Evolutionary conservation across 257 asterid genomes (phyloP), one percentile per base, ranked within the genome.

Genomic region (Paraleonurus japonicus): DNA sequence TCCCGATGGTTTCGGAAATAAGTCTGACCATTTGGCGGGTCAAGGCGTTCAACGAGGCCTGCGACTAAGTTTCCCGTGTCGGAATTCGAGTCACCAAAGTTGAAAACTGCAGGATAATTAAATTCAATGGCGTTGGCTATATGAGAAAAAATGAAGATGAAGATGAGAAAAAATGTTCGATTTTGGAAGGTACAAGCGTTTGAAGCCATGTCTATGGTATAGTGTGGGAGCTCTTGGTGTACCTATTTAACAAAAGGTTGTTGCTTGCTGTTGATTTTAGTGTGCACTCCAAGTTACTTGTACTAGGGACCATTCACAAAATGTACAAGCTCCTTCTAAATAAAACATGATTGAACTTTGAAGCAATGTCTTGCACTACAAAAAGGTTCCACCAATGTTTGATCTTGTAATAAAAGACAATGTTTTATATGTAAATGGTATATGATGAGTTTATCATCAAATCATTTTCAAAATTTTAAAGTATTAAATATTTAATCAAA

Each of bases 71-170:
- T 80, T 9, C 98, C 97, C 0, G 99, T 95, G 81, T 95, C 98
- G 9, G 99, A 95, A 76, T 95, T 95, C 5, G 98, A 95, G 81
- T 95, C 99, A 0, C 99, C 99, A n/a, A 95, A 95, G 79, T 95
- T 95, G 92, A 95, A 88, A 64, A 92, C 94, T 20, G 97, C 97
- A 3, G 98, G 96, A 35, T 78, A 95, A 62, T 86, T 85, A 87
- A 92, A 92, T 70, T 92, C 94, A 28, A 89, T 43, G 66, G 99
- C 74, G 69, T 4, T 69, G 65, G 87, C 54, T 64, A 39, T 24
- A n/a, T n/a, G n/a, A 24, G 83, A 79, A 10, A 81, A 35, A 6
- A 32, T 71, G 80, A 65, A 60, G 73, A 72, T 2, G 41, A 78
- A 43, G 9, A 84, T 9, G 70, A 80, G 7, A 27, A 8, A 68